These are phyloP conservation scores for Mortierella hygrophila DNA, from an alignment of 192 early-diverging fungal species.

Conservation along the genomic window DNA sequence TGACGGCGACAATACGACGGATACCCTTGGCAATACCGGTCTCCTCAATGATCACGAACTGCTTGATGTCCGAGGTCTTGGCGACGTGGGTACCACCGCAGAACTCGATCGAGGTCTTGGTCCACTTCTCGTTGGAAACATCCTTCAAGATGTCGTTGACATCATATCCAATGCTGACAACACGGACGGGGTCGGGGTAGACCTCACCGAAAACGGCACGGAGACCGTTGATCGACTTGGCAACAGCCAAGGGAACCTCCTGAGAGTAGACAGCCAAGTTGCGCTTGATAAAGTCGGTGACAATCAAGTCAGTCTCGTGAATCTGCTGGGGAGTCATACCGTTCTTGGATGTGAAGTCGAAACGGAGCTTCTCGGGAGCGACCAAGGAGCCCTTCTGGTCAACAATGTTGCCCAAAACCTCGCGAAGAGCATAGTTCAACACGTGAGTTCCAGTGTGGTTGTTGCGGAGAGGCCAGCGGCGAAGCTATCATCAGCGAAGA, in stretches of 20 bases:
- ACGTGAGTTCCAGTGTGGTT: conserved; percentile 98
- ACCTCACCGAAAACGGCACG: conserved; percentile 98
- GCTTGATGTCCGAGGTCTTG: conserved; percentile 91
- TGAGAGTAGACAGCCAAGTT: conserved; percentile 83
- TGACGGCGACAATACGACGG: conserved; percentile 93
- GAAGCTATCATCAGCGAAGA: conserved; percentile 58
- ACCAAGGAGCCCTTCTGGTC: conserved; percentile 98
- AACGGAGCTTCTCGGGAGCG: conserved; percentile 95
- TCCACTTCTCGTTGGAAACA: conserved; percentile 86
- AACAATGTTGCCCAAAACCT: conserved; percentile 80
- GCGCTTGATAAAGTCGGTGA: conserved; percentile 80
- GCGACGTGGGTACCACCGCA: conserved; percentile 96
- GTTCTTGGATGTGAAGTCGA: conserved; percentile 92
- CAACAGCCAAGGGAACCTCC: conserved; percentile 86
- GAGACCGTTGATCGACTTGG: conserved; percentile 90
- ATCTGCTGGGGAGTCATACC: conserved; percentile 53
- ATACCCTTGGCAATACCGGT: conserved; percentile 95
- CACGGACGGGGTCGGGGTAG: conserved; percentile 98
- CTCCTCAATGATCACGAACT: conserved; percentile 91
- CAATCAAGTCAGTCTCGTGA: conserved; percentile 62
- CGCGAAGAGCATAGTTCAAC: conserved; percentile 93
- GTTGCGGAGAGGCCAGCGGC: conserved; percentile 91
- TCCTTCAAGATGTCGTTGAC: conserved; percentile 88
- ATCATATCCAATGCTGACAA: conserved; percentile 92
- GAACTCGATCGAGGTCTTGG: conserved; percentile 90